Evolutionary conservation across 805 yeast genomes (phyloP).

Genomic region (Pichia cabralensis): DNA sequence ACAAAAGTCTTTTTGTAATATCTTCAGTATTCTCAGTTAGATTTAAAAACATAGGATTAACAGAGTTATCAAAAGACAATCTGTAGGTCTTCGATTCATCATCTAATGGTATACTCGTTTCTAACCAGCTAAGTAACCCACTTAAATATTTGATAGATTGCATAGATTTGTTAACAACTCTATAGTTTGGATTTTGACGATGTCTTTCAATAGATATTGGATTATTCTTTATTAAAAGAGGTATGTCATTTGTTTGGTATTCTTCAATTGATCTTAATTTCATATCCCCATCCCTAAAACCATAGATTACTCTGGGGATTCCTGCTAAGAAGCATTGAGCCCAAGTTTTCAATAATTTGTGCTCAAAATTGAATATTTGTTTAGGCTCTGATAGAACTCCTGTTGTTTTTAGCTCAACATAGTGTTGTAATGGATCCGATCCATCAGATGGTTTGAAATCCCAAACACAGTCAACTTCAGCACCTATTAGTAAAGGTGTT

Average conservation of each 20-base stretch:
- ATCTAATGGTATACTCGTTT: slow-evolving; percentile 39
- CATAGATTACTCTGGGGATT: slow-evolving; percentile 69
- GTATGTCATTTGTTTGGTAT: slow-evolving; percentile 68
- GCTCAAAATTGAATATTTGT: slow-evolving; percentile 60
- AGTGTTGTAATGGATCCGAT: slow-evolving; percentile 52
- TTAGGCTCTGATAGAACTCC: slow-evolving; percentile 43
- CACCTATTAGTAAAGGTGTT: slow-evolving; percentile 60
- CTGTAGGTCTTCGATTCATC: slow-evolving; percentile 42
- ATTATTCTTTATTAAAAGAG: slow-evolving; percentile 50
- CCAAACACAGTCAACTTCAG: slow-evolving; percentile 87
- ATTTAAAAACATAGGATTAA: slow-evolving; percentile 38
- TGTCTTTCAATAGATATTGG: slow-evolving; percentile 25
- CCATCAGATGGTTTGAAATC: slow-evolving; percentile 54
- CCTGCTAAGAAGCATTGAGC: slow-evolving; percentile 89
- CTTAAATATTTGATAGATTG: slow-evolving; percentile 82
- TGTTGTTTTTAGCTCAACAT: slow-evolving; percentile 77
- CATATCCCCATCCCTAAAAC: slow-evolving; percentile 71
- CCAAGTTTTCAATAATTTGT: slow-evolving; percentile 76
- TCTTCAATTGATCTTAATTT: slow-evolving; percentile 63
- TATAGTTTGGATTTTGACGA: slow-evolving; percentile 26
- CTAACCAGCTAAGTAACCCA: slow-evolving; percentile 73
- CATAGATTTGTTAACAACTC: slow-evolving; percentile 52
- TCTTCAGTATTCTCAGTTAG: slow-evolving; percentile 36
- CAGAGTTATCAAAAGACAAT: slow-evolving; percentile 43
- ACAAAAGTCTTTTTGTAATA: slow-evolving; percentile 18